A percentile compares a stretch with the other conserved stretches of the same genome.
These are phyloP conservation scores for Mortierella sp. DNA, from an alignment of 371 early-diverging fungal species.

Conservation along the genomic window DNA sequence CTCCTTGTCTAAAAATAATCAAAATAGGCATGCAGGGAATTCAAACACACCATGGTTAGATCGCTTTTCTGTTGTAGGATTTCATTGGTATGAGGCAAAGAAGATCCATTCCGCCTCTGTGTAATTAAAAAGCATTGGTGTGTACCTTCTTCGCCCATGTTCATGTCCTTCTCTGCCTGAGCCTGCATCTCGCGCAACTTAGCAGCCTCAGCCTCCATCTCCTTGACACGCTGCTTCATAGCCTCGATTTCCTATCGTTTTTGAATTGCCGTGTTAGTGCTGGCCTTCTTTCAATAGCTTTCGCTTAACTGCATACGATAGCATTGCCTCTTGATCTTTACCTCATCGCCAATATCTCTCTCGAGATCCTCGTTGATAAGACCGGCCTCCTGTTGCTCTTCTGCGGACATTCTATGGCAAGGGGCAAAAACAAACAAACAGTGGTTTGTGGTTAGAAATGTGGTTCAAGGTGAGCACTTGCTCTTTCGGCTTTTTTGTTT, in stretches of 20 bases:
- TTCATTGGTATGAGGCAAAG: neutral
- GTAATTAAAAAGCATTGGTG: neutral
- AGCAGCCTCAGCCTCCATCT: slow-evolving; percentile 97
- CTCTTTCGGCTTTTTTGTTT: neutral
- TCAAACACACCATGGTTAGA: slow-evolving; percentile 10
- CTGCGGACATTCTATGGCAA: slow-evolving; percentile 35
- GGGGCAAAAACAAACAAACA: neutral
- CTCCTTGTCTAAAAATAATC: slow-evolving; percentile 71
- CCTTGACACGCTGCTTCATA: slow-evolving; percentile 89
- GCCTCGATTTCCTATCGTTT: slow-evolving; percentile 69
- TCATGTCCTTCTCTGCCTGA: slow-evolving; percentile 87
- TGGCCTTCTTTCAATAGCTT: neutral
- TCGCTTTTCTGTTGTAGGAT: neutral
- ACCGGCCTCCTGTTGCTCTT: slow-evolving; percentile 30
- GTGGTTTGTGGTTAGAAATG: neutral
- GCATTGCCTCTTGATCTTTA: neutral
- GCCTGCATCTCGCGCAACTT: slow-evolving; percentile 94
- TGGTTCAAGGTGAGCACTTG: too few species aligned
- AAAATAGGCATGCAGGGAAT: neutral
- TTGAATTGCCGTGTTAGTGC: too few species aligned
- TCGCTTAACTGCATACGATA: too few species aligned
- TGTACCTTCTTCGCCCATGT: slow-evolving; percentile 72
- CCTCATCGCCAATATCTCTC: slow-evolving; percentile 57
- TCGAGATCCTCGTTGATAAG: slow-evolving; percentile 43
- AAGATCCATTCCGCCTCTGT: too few species aligned